Conservation (phyloP, 768 basidiomycete species). For the Tulasnella sp. region DNA sequence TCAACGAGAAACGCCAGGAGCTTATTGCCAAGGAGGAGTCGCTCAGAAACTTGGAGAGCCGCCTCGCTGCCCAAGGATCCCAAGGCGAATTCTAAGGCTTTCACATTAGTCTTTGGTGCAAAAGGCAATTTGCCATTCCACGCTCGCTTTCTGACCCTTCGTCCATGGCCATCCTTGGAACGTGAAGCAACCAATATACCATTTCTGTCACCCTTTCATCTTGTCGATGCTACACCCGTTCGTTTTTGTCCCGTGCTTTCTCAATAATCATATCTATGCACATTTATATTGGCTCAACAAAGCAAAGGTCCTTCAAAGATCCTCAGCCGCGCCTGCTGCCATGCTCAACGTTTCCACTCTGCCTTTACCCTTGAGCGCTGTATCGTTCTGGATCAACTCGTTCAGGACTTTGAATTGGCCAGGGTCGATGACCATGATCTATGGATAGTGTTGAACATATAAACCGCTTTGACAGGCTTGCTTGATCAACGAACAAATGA, state of each 20-base stretch:
- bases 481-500: no score
- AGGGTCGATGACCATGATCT: conserved; percentile 92
- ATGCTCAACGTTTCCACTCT: conserved; percentile 59
- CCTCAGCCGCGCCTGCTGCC: not conserved
- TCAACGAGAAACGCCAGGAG: conserved; percentile 95
- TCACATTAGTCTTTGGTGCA: not conserved
- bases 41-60: conserved; percentile 83
- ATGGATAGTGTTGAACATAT: not conserved
- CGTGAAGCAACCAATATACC: not conserved
- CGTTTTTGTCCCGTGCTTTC: not conserved
- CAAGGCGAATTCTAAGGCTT: conserved; percentile 56
- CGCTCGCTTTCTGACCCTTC: not conserved
- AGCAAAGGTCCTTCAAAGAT: not conserved
- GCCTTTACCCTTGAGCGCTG: conserved; percentile 60
- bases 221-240: not conserved
- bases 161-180: no score
- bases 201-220: not conserved
- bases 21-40: conserved; percentile 93
- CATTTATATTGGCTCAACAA: not conserved
- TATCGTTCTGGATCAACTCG: conserved; percentile 83
- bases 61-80: conserved; percentile 80
- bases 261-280: not conserved
- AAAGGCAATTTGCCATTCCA: not conserved
- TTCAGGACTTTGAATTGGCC: conserved; percentile 81
- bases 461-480: not conserved